These are phyloP conservation scores for Mycena citricolor DNA, from an alignment of 1,284 basidiomycete genomes.

Conservation along the genomic window DNA sequence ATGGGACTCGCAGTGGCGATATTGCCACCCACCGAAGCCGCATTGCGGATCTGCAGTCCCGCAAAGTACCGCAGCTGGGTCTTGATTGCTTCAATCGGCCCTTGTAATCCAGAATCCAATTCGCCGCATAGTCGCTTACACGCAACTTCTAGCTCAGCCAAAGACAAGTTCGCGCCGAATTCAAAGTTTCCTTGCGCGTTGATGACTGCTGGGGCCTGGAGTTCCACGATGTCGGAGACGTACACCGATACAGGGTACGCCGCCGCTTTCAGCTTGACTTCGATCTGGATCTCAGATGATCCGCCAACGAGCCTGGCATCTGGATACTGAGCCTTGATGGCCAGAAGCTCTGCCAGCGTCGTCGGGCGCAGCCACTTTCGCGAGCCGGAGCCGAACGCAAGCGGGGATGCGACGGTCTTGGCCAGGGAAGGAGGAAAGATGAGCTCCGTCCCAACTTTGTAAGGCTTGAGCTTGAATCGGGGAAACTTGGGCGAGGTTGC, in stretches of 20 bases:
- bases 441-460: constrained; percentile 21
- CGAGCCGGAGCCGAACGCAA: constrained; percentile 17
- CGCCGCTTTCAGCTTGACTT: constrained; percentile 23
- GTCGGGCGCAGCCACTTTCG: constrained; percentile 23
- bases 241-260: constrained; percentile 19
- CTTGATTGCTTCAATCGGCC: constrained; percentile 22
- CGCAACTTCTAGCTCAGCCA: constrained; percentile 18
- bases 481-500: constrained; percentile 16
- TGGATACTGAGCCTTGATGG: constrained; percentile 19
- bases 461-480: constrained; percentile 23
- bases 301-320: constrained; percentile 23
- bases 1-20: constrained; percentile 23
- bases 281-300: constrained; percentile 23
- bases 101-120: constrained; percentile 13
- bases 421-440: constrained; percentile 21
- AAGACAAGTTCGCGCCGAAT: constrained; percentile 22
- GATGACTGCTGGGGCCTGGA: too few species aligned
- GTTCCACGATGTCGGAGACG: constrained; percentile 21
- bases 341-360: constrained; percentile 19
- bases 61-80: constrained; percentile 24
- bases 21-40: constrained; percentile 21
- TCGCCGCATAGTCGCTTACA: constrained; percentile 18
- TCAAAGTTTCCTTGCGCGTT: constrained; percentile 16
- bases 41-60: constrained; percentile 22
- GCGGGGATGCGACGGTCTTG: constrained; percentile 11